phyloP scores from a whole-genome alignment of 768 basidiomycete species.

The Pulveroboletus frians region DNA sequence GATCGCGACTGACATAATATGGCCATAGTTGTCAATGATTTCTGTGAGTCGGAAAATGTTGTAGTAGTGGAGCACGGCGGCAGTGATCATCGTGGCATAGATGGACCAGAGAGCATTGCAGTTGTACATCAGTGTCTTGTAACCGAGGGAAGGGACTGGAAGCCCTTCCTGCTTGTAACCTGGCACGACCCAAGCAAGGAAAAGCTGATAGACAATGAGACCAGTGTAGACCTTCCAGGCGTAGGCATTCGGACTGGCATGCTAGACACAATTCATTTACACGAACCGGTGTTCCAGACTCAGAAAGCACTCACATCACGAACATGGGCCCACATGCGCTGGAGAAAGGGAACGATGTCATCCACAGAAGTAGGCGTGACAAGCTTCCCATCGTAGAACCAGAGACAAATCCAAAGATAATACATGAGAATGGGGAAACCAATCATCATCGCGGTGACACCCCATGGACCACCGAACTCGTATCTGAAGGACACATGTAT shows the following conservation, averaged over 20 bases:
- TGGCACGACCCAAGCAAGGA: slow-evolving; percentile 86
- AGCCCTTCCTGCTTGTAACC: slow-evolving; percentile 93
- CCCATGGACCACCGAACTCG: slow-evolving; percentile 94
- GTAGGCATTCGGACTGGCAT: slow-evolving; percentile 84
- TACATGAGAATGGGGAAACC: slow-evolving; percentile 96
- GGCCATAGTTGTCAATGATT: slow-evolving; percentile 95
- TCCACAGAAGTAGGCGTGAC: slow-evolving; percentile 62
- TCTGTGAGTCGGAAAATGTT: slow-evolving; percentile 86
- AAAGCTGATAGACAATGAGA: slow-evolving; percentile 82
- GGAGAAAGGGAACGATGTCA: slow-evolving; percentile 73
- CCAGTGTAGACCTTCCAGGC: slow-evolving; percentile 90
- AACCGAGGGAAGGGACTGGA: slow-evolving; percentile 89
- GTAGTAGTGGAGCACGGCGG: slow-evolving; percentile 69
- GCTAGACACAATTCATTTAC: slow-evolving; percentile 41
- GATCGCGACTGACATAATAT: slow-evolving; percentile 93
- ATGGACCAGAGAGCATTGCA: slow-evolving; percentile 89
- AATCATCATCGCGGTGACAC: slow-evolving; percentile 88
- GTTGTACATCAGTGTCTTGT: slow-evolving; percentile 92
- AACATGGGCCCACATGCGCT: slow-evolving; percentile 81
- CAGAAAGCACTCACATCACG: slow-evolving; percentile 49
- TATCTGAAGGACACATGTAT: slow-evolving; percentile 47
- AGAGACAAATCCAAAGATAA: slow-evolving; percentile 96
- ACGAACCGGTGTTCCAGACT: neutral
- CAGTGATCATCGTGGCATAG: slow-evolving; percentile 77
- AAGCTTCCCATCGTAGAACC: slow-evolving; percentile 88